Evolutionary conservation across 1,284 basidiomycete genomes (phyloP).

Genomic region (Melampsora larici-populina): DNA sequence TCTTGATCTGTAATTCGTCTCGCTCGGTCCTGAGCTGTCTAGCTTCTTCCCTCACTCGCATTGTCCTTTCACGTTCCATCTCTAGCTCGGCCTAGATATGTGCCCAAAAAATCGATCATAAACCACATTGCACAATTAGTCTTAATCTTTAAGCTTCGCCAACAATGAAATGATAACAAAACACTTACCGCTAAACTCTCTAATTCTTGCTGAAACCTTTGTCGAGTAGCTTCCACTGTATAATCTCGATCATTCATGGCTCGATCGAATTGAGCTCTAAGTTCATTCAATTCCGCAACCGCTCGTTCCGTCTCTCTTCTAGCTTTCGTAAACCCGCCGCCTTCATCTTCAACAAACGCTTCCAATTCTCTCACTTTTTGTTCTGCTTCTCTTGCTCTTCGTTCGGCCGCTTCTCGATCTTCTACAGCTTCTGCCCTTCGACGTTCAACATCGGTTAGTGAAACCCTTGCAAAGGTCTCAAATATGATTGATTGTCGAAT

Average conservation of each 20-base stretch:
- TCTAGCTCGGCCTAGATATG: conserved; percentile 53
- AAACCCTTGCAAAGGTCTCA: conserved; percentile 44
- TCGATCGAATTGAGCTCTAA: conserved; percentile 55
- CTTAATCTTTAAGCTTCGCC: conserved; percentile 11
- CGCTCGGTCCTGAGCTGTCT: conserved; percentile 71
- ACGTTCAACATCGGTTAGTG: conserved; percentile 45
- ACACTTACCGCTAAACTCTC: conserved; percentile 68
- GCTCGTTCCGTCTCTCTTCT: conserved; percentile 69
- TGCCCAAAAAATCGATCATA: conserved; percentile 66
- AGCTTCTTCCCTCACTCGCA: conserved; percentile 62
- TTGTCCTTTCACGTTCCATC: conserved; percentile 44
- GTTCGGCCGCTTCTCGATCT: conserved; percentile 62
- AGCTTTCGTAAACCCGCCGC: conserved; percentile 68
- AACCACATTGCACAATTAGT: conserved; percentile 9
- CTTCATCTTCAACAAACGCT: conserved; percentile 65
- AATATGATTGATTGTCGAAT: conserved; percentile 14
- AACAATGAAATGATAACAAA: neutral
- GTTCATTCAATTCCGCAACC: conserved; percentile 71
- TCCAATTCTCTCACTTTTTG: conserved; percentile 64
- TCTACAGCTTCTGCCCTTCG: conserved; percentile 59
- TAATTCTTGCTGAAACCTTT: conserved; percentile 53
- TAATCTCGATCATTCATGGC: conserved; percentile 64
- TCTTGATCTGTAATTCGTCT: conserved; percentile 69
- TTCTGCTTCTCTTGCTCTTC: conserved; percentile 61
- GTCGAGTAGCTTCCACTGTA: conserved; percentile 69